These are phyloP conservation scores for Trichoderma guizhouense DNA, from an alignment of 2,329 filamentous ascomycete species.

Conservation along the genomic window DNA sequence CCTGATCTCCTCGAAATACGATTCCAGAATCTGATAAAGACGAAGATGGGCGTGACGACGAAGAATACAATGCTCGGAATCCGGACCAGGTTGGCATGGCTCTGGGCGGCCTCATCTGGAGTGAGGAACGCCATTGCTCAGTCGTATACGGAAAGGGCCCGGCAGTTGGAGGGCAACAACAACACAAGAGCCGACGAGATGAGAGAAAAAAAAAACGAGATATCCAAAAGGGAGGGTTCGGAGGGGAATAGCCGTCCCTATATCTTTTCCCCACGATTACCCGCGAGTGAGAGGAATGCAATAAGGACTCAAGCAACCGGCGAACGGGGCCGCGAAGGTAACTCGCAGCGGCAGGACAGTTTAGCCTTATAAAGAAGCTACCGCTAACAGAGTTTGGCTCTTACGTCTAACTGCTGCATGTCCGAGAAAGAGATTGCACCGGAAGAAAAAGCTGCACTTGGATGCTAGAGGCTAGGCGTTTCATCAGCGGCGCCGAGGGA, in stretches of 20 bases:
- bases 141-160: background rate
- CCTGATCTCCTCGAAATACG: conserved; percentile 36
- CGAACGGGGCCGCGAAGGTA: background rate
- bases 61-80: conserved; percentile 43
- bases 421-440: conserved; percentile 3
- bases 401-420: background rate
- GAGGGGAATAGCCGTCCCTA: background rate
- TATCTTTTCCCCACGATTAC: background rate
- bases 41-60: conserved; percentile 39
- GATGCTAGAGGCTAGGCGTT: conserved; percentile 4
- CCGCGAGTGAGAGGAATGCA: background rate
- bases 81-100: conserved; percentile 38
- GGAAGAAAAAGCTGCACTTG: background rate
- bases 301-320: background rate
- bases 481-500: conserved; percentile 7
- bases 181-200: background rate
- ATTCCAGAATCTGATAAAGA: conserved; percentile 39
- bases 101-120: conserved; percentile 27
- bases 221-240: background rate
- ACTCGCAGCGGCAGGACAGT: background rate
- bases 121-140: conserved; percentile 3
- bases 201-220: background rate
- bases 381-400: conserved; percentile 3
- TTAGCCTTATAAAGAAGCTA: conserved; percentile 10
- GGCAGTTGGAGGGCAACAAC: background rate